Percentiles rank a stretch among this genome's conserved stretches.
phyloP scores from a whole-genome alignment of 23 red algal genomes.

The Chondrus crispus region DNA sequence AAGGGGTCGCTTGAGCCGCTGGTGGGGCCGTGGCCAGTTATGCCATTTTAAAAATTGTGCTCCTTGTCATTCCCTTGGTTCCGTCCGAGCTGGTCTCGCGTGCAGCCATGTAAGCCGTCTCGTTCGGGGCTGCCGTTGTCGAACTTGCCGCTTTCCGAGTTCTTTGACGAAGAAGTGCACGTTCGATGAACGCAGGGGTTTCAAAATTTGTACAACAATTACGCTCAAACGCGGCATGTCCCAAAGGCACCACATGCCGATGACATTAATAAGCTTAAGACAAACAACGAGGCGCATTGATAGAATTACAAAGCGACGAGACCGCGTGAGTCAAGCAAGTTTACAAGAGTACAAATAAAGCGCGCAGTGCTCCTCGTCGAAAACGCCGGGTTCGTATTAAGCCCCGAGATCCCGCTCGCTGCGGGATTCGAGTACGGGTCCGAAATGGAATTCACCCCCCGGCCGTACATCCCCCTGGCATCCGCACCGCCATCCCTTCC shows the following conservation, averaged over 20 bases:
- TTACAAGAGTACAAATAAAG: too few species aligned
- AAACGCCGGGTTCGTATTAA: slow-evolving; percentile 20
- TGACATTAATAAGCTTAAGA: too few species aligned
- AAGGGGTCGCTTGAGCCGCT: slow-evolving; percentile 33
- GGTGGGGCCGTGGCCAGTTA: slow-evolving; percentile 34
- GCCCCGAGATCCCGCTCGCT: neutral
- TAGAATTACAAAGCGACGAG: slow-evolving; percentile 53
- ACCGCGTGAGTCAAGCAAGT: slow-evolving; percentile 52
- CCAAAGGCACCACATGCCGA: too few species aligned
- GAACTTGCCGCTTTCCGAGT: slow-evolving; percentile 37
- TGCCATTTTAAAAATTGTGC: slow-evolving; percentile 16
- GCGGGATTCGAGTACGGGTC: slow-evolving; percentile 45
- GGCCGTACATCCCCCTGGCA: neutral
- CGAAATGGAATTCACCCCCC: neutral
- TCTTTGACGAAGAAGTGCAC: neutral
- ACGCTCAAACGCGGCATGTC: too few species aligned
- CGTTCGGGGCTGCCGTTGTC: slow-evolving; percentile 15
- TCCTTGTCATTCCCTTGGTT: slow-evolving; percentile 11
- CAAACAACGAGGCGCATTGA: too few species aligned
- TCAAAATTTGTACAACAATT: too few species aligned
- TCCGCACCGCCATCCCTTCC: too few species aligned
- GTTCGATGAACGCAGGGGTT: too few species aligned
- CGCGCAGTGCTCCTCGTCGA: slow-evolving; percentile 57
- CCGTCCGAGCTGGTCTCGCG: slow-evolving; percentile 4
- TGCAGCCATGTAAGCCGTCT: neutral